Conservation (phyloP, 768 basidiomycete species). For the Exidia glandulosa region DNA sequence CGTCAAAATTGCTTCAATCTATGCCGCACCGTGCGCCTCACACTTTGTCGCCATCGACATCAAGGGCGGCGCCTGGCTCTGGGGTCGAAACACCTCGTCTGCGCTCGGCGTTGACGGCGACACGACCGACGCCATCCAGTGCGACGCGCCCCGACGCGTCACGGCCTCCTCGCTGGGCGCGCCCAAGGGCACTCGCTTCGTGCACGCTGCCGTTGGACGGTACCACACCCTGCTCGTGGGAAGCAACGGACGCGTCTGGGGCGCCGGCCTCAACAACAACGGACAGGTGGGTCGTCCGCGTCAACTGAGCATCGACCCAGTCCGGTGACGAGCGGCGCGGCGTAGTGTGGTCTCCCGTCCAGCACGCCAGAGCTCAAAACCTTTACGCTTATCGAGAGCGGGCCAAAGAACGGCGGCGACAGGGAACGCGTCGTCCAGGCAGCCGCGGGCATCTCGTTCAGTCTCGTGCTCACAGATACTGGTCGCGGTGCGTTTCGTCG, state of each 20-base stretch:
- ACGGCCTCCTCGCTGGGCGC: conserved; percentile 54
- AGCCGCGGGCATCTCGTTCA: conserved; percentile 76
- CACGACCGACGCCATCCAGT: conserved; percentile 26
- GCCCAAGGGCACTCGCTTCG: conserved; percentile 44
- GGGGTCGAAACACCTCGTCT: conserved; percentile 70
- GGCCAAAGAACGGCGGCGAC: conserved; percentile 39
- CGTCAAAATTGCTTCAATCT: conserved; percentile 57
- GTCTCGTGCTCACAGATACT: conserved; percentile 67
- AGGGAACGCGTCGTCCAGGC: conserved; percentile 61
- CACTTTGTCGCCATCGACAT: conserved; percentile 66
- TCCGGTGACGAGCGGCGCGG: background rate
- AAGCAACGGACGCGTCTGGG: conserved; percentile 74
- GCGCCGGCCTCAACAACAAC: conserved; percentile 65
- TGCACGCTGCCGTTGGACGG: conserved; percentile 74
- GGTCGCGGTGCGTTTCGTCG: conserved; percentile 66
- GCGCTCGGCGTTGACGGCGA: conserved; percentile 54
- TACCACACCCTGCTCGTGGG: conserved; percentile 77
- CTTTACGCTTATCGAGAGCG: conserved; percentile 55
- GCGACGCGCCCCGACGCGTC: conserved; percentile 57
- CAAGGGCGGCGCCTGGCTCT: conserved; percentile 77
- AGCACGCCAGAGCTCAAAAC: conserved; percentile 48
- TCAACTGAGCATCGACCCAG: background rate
- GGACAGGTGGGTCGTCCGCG: conserved; percentile 53
- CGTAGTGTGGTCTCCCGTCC: conserved; percentile 59
- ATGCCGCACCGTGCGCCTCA: conserved; percentile 66